Conservation (phyloP, 2,329 filamentous ascomycete species). For the Epichloe hybrida region DNA sequence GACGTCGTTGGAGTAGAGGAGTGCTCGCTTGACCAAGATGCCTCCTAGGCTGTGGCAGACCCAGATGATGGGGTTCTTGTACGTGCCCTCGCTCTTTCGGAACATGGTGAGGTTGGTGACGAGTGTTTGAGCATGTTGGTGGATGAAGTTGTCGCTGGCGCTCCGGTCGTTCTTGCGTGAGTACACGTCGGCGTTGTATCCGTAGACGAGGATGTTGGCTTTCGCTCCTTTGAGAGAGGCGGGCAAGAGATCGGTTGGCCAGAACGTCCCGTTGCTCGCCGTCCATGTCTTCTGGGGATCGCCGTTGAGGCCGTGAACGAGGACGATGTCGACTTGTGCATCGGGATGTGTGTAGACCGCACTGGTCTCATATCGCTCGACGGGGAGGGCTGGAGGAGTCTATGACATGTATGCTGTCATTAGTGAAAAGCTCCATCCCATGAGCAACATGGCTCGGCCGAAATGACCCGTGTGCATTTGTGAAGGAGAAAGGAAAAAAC, state of each 20-base stretch:
- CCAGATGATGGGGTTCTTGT: constrained; percentile 58
- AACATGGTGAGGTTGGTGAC: constrained; percentile 49
- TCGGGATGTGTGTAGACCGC: constrained; percentile 45
- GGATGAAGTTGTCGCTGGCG: constrained; percentile 52
- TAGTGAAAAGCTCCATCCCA: not conserved
- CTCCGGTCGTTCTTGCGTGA: constrained; percentile 34
- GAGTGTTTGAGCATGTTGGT: constrained; percentile 58
- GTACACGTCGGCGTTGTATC: constrained; percentile 58
- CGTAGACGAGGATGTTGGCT: constrained; percentile 57
- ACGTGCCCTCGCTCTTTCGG: constrained; percentile 42
- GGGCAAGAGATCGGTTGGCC: constrained; percentile 56
- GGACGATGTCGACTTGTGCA: constrained; percentile 50
- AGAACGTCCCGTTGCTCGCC: constrained; percentile 44
- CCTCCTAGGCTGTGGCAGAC: constrained; percentile 64
- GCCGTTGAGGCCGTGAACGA: constrained; percentile 60
- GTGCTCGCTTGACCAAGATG: constrained; percentile 55
- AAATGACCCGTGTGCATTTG: not conserved
- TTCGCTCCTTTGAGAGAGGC: constrained; percentile 39
- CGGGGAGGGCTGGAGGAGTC: not conserved
- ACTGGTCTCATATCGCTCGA: constrained; percentile 41
- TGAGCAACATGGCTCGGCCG: no score
- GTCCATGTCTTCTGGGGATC: constrained; percentile 48
- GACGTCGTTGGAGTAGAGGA: constrained; percentile 53
- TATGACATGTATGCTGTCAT: not conserved
- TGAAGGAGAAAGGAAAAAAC: not conserved